These are phyloP conservation scores for Colletotrichum gigasporum DNA, from an alignment of 2,329 filamentous ascomycete species.

Conservation along the genomic window DNA sequence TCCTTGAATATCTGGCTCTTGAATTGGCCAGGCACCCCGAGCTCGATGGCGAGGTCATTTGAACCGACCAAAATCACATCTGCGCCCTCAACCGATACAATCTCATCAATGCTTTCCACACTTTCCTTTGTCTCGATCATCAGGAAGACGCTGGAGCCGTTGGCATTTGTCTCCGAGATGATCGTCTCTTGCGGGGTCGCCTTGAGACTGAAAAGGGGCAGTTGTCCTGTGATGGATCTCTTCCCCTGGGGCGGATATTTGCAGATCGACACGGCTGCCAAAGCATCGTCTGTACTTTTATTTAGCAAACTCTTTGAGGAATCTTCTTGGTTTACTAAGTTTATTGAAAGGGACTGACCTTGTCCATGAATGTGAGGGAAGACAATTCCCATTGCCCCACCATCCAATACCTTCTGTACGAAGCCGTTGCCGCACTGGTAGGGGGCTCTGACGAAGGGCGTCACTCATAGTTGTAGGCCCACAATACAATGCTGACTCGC, in stretches of 20 bases:
- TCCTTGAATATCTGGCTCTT: conserved; percentile 30
- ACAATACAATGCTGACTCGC: conserved; percentile 40
- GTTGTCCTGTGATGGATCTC: conserved; percentile 38
- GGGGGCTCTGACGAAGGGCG: conserved; percentile 37
- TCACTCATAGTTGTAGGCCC: conserved; percentile 31
- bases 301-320: background rate
- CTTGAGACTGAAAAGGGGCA: conserved; percentile 36
- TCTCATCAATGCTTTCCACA: conserved; percentile 39
- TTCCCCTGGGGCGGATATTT: conserved; percentile 37
- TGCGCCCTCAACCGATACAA: conserved; percentile 41
- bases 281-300: conserved; percentile 33
- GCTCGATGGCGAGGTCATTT: conserved; percentile 40
- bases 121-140: conserved; percentile 40
- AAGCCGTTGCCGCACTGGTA: conserved; percentile 38
- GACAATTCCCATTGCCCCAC: conserved; percentile 37
- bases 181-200: conserved; percentile 34
- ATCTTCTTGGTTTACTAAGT: background rate
- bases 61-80: conserved; percentile 44
- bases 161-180: conserved; percentile 35
- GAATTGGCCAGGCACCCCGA: conserved; percentile 37
- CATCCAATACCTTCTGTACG: conserved; percentile 38
- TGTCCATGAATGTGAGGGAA: conserved; percentile 37
- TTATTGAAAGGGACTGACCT: background rate
- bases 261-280: conserved; percentile 37
- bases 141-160: conserved; percentile 36